Percentiles rank a stretch among this genome's conserved stretches.
These are phyloP conservation scores for Mycena epipterygia DNA, from an alignment of 768 basidiomycete species.

Conservation along the genomic window DNA sequence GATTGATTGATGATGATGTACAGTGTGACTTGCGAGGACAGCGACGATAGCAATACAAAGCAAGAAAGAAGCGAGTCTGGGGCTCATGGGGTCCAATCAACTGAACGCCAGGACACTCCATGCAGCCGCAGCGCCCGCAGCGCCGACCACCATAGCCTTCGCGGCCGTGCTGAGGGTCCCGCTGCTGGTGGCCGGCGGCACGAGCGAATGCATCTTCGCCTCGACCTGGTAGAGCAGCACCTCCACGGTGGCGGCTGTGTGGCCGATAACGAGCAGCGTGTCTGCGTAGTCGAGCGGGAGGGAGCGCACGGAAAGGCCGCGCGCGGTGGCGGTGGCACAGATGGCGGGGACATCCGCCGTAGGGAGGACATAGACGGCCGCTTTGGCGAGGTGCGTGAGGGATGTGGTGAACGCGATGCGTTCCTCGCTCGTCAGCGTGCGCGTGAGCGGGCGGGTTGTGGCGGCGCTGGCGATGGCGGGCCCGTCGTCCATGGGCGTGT, in stretches of 20 bases:
- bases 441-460: constrained; percentile 52
- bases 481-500: neutral
- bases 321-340: constrained; percentile 52
- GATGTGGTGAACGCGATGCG: constrained; percentile 64
- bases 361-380: constrained; percentile 65
- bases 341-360: constrained; percentile 59
- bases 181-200: neutral
- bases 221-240: constrained; percentile 34
- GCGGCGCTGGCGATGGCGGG: constrained; percentile 25
- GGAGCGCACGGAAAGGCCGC: constrained; percentile 48
- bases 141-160: constrained; percentile 19
- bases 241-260: constrained; percentile 23
- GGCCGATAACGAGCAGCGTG: constrained; percentile 30
- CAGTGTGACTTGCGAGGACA: neutral
- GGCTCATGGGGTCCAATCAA: neutral
- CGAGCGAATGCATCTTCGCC: constrained; percentile 37
- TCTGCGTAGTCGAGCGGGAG: constrained; percentile 45
- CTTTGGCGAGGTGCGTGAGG: constrained; percentile 57
- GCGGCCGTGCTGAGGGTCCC: neutral
- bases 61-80: neutral
- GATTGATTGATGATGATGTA: constrained; percentile 1
- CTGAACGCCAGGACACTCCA: constrained; percentile 31
- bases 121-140: constrained; percentile 29
- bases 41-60: constrained; percentile 25
- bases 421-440: constrained; percentile 67